phyloP scores from a whole-genome alignment of 306 rosid species.

The Castanea mollissima region DNA sequence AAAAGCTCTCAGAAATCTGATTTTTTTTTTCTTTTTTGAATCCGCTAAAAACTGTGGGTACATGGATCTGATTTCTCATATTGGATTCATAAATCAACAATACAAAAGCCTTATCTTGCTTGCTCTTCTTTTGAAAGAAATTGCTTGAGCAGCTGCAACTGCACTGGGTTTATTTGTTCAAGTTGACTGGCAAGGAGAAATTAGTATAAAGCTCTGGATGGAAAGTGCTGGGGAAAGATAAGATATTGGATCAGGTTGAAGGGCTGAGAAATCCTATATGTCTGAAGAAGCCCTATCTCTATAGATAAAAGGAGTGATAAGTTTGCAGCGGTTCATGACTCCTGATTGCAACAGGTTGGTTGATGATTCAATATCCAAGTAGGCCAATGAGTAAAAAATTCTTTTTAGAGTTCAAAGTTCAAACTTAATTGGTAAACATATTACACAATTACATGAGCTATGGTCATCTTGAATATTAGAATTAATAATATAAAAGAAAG shows the following conservation, averaged over 20 bases:
- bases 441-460: background rate
- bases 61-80: background rate
- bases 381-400: background rate
- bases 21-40: background rate
- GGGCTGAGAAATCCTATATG: background rate
- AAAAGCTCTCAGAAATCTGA: background rate
- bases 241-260: too few species aligned
- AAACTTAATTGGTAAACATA: background rate
- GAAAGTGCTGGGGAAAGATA: too few species aligned
- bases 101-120: background rate
- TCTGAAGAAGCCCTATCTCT: background rate
- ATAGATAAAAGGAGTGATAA: background rate
- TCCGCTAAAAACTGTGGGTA: background rate
- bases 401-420: background rate
- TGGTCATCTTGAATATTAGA: background rate
- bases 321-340: background rate
- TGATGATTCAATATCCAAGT: too few species aligned
- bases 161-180: too few species aligned
- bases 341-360: background rate
- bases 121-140: too few species aligned
- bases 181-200: too few species aligned
- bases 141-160: too few species aligned
- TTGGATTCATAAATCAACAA: background rate
- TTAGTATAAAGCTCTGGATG: too few species aligned
- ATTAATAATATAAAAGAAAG: too few species aligned